Percentiles rank a stretch among this genome's conserved stretches.
Evolutionary conservation across 2,329 filamentous ascomycete species (phyloP).

Genomic region (Exophiala dermatitidis): DNA sequence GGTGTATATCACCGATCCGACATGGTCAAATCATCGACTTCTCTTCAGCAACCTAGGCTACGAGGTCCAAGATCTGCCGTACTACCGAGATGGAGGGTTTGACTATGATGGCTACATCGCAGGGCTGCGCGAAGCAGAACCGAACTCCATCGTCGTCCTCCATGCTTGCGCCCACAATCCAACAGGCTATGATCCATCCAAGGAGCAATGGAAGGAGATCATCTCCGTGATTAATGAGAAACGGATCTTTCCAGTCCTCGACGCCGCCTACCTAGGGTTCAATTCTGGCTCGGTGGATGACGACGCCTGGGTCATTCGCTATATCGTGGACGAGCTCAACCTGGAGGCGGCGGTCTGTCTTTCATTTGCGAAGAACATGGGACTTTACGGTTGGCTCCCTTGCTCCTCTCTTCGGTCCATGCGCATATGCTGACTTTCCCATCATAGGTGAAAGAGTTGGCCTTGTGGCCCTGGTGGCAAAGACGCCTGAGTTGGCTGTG

Average conservation of each 20-base stretch:
- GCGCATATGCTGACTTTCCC: neutral
- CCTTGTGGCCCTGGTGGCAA: neutral
- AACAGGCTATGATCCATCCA: constrained; percentile 86
- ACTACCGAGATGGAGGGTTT: constrained; percentile 56
- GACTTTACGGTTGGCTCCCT: constrained; percentile 73
- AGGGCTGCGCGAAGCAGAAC: constrained; percentile 79
- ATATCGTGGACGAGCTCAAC: constrained; percentile 72
- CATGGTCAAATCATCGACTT: constrained; percentile 92
- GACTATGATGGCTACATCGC: neutral
- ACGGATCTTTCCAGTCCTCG: constrained; percentile 94
- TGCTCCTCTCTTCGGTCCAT: neutral
- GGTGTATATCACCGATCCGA: constrained; percentile 87
- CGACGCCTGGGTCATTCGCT: constrained; percentile 80
- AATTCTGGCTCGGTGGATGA: constrained; percentile 78
- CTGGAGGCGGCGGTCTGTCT: constrained; percentile 58
- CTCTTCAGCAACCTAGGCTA: constrained; percentile 70
- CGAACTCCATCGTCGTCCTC: constrained; percentile 74
- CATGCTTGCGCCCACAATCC: constrained; percentile 98
- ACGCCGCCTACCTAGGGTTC: constrained; percentile 95
- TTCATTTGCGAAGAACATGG: constrained; percentile 59
- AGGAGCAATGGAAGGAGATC: constrained; percentile 87
- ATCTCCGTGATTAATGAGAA: constrained; percentile 69
- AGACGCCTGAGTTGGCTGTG: neutral
- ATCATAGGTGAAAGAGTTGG: neutral
- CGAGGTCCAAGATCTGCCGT: constrained; percentile 46